A percentile compares a stretch with the other conserved stretches of the same genome.
phyloP scores from a whole-genome alignment of 208 protist genomes.

The Phytomonas francai region DNA sequence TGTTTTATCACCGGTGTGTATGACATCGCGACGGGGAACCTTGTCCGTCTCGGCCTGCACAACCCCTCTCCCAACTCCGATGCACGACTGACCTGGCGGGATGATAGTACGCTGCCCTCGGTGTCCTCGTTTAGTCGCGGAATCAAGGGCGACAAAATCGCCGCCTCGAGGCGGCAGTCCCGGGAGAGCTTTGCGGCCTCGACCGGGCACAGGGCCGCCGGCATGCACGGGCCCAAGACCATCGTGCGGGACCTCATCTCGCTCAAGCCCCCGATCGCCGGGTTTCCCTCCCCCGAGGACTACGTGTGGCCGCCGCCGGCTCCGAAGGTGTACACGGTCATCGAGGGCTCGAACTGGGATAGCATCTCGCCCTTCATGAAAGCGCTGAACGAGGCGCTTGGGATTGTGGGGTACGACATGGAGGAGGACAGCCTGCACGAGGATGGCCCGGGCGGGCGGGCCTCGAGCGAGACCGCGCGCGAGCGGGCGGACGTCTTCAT shows the following conservation, averaged over 20 bases:
- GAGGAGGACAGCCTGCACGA: slow-evolving; percentile 20
- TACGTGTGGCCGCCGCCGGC: neutral
- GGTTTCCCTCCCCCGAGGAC: neutral
- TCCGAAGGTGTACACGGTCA: slow-evolving; percentile 25
- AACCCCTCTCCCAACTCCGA: neutral
- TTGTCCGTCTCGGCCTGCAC: slow-evolving; percentile 37
- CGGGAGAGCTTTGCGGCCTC: neutral
- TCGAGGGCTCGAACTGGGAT: slow-evolving; percentile 40
- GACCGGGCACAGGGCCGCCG: neutral
- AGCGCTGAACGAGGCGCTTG: slow-evolving; percentile 65
- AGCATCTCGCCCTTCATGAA: slow-evolving; percentile 57
- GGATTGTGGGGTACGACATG: slow-evolving; percentile 47
- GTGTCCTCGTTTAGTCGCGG: neutral
- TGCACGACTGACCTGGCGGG: slow-evolving; percentile 1
- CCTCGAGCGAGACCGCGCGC: neutral
- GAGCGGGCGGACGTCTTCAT: neutral
- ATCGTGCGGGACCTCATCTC: neutral
- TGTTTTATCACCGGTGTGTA: slow-evolving; percentile 80
- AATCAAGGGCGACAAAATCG: neutral
- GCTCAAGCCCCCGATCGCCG: neutral
- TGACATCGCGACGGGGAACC: slow-evolving; percentile 61
- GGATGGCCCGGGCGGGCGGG: neutral
- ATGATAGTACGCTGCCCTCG: neutral
- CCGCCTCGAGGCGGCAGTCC: neutral
- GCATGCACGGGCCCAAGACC: neutral